Percentiles rank a stretch among this genome's conserved stretches.
These are phyloP conservation scores for Naganishia vishniacii DNA, from an alignment of 768 basidiomycete genomes.

Conservation along the genomic window DNA sequence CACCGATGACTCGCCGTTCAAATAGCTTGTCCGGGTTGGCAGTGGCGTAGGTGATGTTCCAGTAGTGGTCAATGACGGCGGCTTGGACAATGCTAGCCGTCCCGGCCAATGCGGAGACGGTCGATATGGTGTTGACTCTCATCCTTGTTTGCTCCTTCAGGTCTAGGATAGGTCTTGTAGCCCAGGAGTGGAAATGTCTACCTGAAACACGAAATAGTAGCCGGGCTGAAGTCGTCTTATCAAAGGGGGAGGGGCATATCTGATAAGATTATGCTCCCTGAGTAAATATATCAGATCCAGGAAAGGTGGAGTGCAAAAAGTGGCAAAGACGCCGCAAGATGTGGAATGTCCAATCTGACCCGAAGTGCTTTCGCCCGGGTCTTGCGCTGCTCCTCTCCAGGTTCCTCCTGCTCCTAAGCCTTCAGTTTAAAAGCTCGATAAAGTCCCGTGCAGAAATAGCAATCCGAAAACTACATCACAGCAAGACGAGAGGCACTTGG, in stretches of 20 bases:
- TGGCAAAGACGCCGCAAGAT: neutral
- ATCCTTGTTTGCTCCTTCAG: neutral
- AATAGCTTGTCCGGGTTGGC: constrained; percentile 77
- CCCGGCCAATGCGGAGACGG: neutral
- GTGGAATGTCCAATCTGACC: constrained; percentile 10
- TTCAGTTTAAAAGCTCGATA: neutral
- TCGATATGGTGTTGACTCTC: neutral
- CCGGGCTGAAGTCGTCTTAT: too few species aligned
- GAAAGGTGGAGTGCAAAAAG: neutral
- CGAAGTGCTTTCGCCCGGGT: neutral
- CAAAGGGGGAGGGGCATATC: constrained; percentile 13
- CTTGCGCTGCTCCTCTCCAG: too few species aligned
- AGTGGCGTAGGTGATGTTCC: constrained; percentile 82
- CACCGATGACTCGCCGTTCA: constrained; percentile 68
- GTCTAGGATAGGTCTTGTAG: too few species aligned
- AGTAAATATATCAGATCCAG: neutral
- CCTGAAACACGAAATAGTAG: too few species aligned
- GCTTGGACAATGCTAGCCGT: constrained; percentile 31
- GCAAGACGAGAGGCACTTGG: neutral
- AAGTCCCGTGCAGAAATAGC: neutral
- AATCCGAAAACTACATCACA: neutral
- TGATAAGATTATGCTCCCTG: constrained; percentile 6
- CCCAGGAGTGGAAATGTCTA: too few species aligned
- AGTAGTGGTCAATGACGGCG: constrained; percentile 50
- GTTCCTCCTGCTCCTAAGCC: too few species aligned